Conservation (phyloP, 208 protist genomes). For the Leishmania tarentolae region DNA sequence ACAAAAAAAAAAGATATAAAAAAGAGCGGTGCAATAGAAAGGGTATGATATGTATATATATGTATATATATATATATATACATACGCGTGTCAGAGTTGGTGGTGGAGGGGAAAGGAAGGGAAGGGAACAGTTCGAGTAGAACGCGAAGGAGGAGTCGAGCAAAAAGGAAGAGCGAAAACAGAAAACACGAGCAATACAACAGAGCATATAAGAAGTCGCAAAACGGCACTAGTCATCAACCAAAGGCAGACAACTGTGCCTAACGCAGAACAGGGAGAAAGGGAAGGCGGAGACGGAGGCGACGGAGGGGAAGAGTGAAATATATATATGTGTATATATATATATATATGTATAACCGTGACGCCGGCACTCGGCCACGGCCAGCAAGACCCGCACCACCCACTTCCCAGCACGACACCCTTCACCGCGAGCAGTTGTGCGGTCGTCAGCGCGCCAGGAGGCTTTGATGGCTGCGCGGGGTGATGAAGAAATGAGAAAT, state of each 20-base stretch:
- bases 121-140: not conserved
- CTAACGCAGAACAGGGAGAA: not conserved
- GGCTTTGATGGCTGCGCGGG: not conserved
- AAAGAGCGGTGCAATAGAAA: not conserved
- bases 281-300: not conserved
- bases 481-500: slow-evolving; percentile 2
- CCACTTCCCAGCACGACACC: not conserved
- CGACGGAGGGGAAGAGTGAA: not conserved
- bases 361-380: not conserved
- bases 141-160: not conserved
- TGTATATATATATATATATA: slow-evolving; percentile 1
- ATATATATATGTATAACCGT: not conserved
- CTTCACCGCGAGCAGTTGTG: not conserved
- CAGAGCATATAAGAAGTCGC: too few species aligned
- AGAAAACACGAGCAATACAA: not conserved
- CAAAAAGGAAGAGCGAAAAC: slow-evolving; percentile 1
- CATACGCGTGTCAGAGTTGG: not conserved
- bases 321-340: too few species aligned
- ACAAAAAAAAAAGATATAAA: not conserved
- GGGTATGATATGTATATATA: not conserved
- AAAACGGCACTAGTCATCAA: not conserved
- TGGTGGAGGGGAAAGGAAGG: not conserved
- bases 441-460: not conserved
- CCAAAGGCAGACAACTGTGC: not conserved
- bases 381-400: not conserved